phyloP scores from a whole-genome alignment of 176 grass and related monocot species.

The Thinopyrum elongatum region DNA sequence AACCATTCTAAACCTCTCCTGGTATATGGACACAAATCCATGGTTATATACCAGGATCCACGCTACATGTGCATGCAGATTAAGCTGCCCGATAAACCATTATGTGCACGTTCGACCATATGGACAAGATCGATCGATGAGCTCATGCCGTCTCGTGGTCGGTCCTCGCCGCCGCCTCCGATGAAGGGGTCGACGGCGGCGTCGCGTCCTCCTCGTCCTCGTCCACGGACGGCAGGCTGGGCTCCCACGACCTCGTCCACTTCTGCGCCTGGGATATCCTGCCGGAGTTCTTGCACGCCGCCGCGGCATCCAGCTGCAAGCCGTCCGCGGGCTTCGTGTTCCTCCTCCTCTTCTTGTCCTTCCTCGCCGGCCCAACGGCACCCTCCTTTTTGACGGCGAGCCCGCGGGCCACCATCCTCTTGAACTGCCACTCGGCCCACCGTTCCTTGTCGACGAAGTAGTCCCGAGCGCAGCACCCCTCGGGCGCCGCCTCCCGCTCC shows the following conservation, averaged over 20 bases:
- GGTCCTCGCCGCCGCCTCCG: neutral
- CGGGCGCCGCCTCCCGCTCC: neutral
- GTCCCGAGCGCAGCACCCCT: conserved; percentile 27
- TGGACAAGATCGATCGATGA: neutral
- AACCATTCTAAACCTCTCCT: no score
- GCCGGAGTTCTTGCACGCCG: neutral
- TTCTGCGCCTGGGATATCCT: neutral
- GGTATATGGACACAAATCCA: no score
- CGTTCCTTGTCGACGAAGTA: conserved; percentile 24
- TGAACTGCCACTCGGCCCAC: conserved; percentile 28
- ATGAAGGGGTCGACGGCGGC: neutral
- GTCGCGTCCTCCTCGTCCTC: conserved; percentile 43
- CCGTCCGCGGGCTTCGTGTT: neutral
- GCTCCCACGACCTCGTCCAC: conserved; percentile 40
- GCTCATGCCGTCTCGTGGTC: neutral
- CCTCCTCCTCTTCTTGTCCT: neutral
- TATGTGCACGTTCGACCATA: neutral
- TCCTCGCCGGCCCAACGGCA: neutral
- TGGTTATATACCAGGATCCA: no score
- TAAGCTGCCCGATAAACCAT: neutral
- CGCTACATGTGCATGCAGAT: no score
- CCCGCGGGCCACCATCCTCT: conserved; percentile 8
- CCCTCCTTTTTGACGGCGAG: neutral
- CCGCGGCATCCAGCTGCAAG: neutral
- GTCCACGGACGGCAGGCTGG: conserved; percentile 41